phyloP scores from a whole-genome alignment of 202 grass and related monocot genomes.

The Saccharum hybrid region DNA sequence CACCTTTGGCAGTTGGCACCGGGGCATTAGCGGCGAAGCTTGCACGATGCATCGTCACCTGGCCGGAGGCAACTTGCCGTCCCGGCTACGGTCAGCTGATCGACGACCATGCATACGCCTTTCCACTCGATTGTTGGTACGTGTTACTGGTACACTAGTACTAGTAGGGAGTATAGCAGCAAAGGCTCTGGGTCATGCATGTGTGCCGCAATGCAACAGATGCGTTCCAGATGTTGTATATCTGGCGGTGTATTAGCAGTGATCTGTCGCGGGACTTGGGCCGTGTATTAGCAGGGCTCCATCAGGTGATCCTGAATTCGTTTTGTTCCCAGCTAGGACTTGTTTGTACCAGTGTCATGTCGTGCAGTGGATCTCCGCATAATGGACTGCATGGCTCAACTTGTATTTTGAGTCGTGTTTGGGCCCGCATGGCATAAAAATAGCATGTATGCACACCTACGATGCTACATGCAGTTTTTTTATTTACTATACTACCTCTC shows the following conservation, averaged over 20 bases:
- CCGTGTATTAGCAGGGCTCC: no score
- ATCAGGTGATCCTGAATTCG: not conserved
- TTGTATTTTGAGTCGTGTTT: no score
- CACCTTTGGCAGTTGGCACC: not conserved
- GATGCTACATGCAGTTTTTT: no score
- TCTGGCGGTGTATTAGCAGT: not conserved
- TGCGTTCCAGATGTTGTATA: not conserved
- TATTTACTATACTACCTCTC: no score
- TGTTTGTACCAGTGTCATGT: no score
- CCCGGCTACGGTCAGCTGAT: not conserved
- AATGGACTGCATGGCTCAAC: no score
- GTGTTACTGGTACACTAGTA: not conserved
- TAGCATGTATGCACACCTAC: no score
- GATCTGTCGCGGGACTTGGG: not conserved
- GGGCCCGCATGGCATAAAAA: no score
- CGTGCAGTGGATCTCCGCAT: no score
- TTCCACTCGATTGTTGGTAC: not conserved
- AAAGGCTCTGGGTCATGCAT: not conserved
- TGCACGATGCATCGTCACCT: slow-evolving; percentile 1
- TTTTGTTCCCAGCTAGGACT: not conserved
- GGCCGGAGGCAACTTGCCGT: not conserved
- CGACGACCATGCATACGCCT: not conserved
- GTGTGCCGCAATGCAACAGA: not conserved
- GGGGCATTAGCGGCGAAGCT: slow-evolving; percentile 32
- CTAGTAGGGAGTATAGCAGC: no score